These are phyloP conservation scores for Ophiosphaerella herpotricha DNA, from an alignment of 2,329 filamentous ascomycete genomes.

Conservation along the genomic window DNA sequence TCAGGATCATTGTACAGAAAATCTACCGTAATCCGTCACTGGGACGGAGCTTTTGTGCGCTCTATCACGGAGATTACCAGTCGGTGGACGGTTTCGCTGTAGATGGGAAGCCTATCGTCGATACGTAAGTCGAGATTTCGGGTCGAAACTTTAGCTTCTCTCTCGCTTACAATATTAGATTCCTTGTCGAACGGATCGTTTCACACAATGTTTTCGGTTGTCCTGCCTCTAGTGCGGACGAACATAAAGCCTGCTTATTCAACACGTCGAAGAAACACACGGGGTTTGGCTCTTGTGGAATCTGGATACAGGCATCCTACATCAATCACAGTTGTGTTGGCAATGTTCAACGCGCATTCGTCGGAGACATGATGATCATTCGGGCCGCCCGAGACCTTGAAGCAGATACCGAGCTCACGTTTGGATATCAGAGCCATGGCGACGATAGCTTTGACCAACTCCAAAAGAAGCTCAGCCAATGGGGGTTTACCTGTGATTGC, in stretches of 20 bases:
- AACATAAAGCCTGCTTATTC: conserved; percentile 7
- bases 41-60: conserved; percentile 38
- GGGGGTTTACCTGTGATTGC: conserved; percentile 25
- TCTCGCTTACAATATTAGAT: conserved; percentile 42
- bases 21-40: conserved; percentile 49
- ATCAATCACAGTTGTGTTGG: conserved; percentile 52
- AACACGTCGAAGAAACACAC: conserved; percentile 1
- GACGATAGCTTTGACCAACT: background rate
- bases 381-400: conserved; percentile 45
- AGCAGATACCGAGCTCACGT: conserved; percentile 17
- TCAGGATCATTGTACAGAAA: conserved; percentile 52
- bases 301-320: conserved; percentile 49
- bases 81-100: conserved; percentile 21
- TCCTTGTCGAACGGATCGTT: conserved; percentile 53
- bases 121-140: conserved; percentile 37
- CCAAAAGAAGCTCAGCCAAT: conserved; percentile 9
- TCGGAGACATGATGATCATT: conserved; percentile 47
- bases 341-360: conserved; percentile 45
- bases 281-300: conserved; percentile 29
- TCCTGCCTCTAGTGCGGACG: conserved; percentile 17
- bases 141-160: too few species aligned
- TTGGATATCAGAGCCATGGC: conserved; percentile 12
- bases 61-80: conserved; percentile 47
- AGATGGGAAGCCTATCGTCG: conserved; percentile 51
- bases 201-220: conserved; percentile 53